Base-by-base conservation (phyloP, 768 basidiomycete genomes). In the Suillus cothurnatus region DNA sequence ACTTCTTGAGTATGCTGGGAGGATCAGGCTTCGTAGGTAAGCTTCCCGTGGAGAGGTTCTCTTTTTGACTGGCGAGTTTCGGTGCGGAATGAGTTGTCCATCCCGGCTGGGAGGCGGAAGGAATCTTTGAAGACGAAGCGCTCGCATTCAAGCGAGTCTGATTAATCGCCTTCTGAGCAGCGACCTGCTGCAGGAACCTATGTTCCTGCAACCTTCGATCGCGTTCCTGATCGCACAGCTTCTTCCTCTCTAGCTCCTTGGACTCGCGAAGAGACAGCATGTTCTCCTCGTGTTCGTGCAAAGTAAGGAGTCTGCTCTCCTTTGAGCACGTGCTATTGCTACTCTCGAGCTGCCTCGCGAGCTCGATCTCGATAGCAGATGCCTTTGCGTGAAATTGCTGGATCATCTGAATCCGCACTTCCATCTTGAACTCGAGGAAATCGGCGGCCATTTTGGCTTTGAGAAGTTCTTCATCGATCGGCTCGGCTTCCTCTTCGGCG, bases 371-470 rank as follows among this genome's bases (percentile, higher is more conserved):
- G 65, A 74, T 64, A 17, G 71, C 63, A 8, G 74, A 73, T 2
- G 75, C 75, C 64, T 72, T 71, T 3, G 66, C 69, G 31, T 76
- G 75, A 66, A 76, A 76, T 12, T 76, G 65, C 62, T 76, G 70
- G 34, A 76, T 76, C 75, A 76, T 76, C 66, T 76, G 74, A 6
- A 77, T 76, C 7, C 76, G 76, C 21, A 76, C 71, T 41, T 72
- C 63, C 45, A 75, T 59, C 65, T 77, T 76, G 45, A 69, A 76
- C 50, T 71, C 69, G 2, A 74, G 76, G 39, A 73, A 77, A 2
- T 76, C 75, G 32, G 68, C 70, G 14, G 76, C 74, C 76, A 77
- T 76, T 65, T 73, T 77, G 56, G 72, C 77, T 66, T 66, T 76
- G 45, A 77, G 67, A 56, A 74, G 65, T 2, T 67, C 69, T 43